Evolutionary conservation across 1,284 basidiomycete species (phyloP), one percentile per base, ranked within the genome.

Genomic region (Porogramme epimiltina): DNA sequence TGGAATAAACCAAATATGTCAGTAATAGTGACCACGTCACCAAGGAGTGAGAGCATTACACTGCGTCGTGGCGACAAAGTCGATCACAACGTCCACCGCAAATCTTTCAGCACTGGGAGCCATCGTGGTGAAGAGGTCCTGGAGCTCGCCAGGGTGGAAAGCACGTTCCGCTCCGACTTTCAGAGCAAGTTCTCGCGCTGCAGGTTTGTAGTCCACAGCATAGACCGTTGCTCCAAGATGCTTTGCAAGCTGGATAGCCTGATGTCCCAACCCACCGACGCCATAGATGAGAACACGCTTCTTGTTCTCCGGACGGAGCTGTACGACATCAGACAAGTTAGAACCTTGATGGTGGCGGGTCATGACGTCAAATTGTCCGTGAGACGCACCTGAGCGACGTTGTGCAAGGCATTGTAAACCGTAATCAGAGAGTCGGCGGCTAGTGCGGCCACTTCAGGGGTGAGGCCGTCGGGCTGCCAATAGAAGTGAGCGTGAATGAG

Each of bases 241-340:
- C 45, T 50, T 45, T 10, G 45, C 50, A 19, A 58, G 41, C 34
- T 54, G 52, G n/a, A 54, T 19, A 3, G 52, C 56, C 31, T 49
- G 49, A 36, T 58, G 56, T 8, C 52, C 56, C 11, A 58, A 44
- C 1, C 49, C 56, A 28, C 52, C 47, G 20, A 54, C 28, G 34
- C 56, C 56, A 33, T 52, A 54, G 19, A 58, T 42, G 24, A 54
- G 45, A 19, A 54, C 56, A 16, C 49, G 48, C 37, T 49, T 45
- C 18, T 36, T 33, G 15, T 36, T 55, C 1, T 45, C 45, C 25
- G 42, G 34, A n/a, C 22, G 37, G 28, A 41, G 43, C 43, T 45
- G 26, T 31, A n/a, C n/a, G n/a, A n/a, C n/a, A n/a, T n/a, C n/a
- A n/a, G n/a, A n/a, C n/a, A 6, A 39, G 13, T 18, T 22, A n/a